Base-by-base conservation (phyloP, 257 asterid species). In the Nicotiana obtusifolia region DNA sequence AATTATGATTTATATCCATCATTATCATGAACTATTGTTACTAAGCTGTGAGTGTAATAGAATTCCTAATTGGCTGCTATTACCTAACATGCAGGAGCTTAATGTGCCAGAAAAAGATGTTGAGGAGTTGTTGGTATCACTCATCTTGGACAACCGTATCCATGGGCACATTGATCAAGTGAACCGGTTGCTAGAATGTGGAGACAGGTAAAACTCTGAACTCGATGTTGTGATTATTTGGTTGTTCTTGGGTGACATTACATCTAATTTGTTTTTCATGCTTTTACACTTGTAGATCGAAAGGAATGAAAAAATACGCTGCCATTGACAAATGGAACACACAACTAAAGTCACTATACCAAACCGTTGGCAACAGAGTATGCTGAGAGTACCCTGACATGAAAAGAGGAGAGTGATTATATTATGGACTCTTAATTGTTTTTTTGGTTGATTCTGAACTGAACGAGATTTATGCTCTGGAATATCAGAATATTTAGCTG, bases 271-370 rank as follows among this genome's bases (percentile, higher is more conserved):
- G 3, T 41, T 60, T 64, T 37, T 26, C 73, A 24, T 52, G 35
- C 52, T 37, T 47, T 41, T 78, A 37, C 59, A 6, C 37, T 44
- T 64, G 76, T 90, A 95, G 98, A 85, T 92, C 97, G 3, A 96
- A 93, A 95, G 99, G 95, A 87, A 93, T 91, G 95, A 92, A 90
- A 89, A 95, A 95, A 85, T 95, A 93, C 86, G 86, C 94, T 66
- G 98, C 99, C 7, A 86, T 93, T 64, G 99, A 95, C 83, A 95
- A 95, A 86, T 95, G 99, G 99, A 92, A 93, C 93, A 90, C 99
- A 10, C 97, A 92, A 92, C 97, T 95, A 35, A 92, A 83, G 71
- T 89, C 98, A 41, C 90, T 93, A 26, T 93, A 89, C 84, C 97
- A 91, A 87, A 92, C 95, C 49, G 90, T 95, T 31, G 87, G 94